Evolutionary conservation across 176 grass and related monocot species (phyloP), one percentile per base, ranked within the genome.

Genomic region (Dendrocalamus sinicus): DNA sequence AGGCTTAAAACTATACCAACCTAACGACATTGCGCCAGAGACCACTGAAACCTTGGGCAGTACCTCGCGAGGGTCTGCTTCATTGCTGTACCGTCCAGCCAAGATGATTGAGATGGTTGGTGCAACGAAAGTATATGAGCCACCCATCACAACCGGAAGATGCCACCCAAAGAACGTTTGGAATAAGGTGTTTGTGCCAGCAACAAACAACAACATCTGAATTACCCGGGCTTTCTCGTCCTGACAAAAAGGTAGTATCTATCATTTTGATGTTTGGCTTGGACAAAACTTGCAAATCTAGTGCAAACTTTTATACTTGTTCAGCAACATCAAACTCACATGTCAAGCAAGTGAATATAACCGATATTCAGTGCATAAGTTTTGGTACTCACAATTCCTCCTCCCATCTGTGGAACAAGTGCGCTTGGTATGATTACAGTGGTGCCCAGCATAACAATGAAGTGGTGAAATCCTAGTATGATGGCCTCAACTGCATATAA

Each of bases 381-480:
- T 26, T 78, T 6, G 5, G 54, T 12, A 39, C 90, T 99, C 67
- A 99, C 97, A 77, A 96, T 99, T 81, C 88, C 90, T 64, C 97
- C 97, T 52, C 97, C 97, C 97, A 99, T 99, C 41, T 99, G 97
- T 47, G 97, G 97, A 66, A 99, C 92, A 67, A 99, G 97, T 23
- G 97, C 92, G 50, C 92, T 99, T 5, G 97, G 97, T 72, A 99
- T 99, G 79, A 96, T 91, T 67, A 99, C 97, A 35, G 90, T 91
- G 32, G 94, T 99, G 65, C 97, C 97, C 65, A 99, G 75, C 93
- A 99, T 96, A 63, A 99, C 97, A 40, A 99, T 88, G 86, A 90
- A 99, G 75, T 99, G 97, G 16, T 99, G 97, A 83, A 99, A 99
- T 81, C 97, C 97, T 1, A 96, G 92, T 45, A 99, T 76, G 12